A percentile compares a stretch with the other conserved stretches of the same genome.
Conservation (phyloP, 257 asterid genomes). For the Leonotis leonurus region DNA sequence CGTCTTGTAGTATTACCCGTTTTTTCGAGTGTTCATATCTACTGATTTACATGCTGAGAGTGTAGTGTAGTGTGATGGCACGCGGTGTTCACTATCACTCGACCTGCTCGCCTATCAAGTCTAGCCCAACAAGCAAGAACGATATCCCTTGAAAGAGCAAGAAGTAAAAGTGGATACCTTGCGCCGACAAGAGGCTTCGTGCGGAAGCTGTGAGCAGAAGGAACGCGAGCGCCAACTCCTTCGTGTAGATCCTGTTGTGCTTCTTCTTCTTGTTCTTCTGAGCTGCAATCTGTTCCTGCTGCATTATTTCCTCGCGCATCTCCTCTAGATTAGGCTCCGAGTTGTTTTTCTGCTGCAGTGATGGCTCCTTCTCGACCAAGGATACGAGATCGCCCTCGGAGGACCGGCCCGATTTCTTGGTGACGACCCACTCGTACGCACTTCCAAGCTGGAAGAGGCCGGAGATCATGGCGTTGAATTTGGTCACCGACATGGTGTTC, state of each 20-base stretch:
- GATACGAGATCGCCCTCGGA: slow-evolving; percentile 68
- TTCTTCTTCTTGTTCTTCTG: slow-evolving; percentile 34
- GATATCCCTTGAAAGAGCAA: slow-evolving; percentile 79
- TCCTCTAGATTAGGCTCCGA: slow-evolving; percentile 40
- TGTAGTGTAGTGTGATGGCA: not conserved
- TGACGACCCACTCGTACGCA: slow-evolving; percentile 88
- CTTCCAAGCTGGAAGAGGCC: slow-evolving; percentile 93
- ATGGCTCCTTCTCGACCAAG: slow-evolving; percentile 43
- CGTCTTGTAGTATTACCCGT: not conserved
- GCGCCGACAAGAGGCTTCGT: slow-evolving; percentile 74
- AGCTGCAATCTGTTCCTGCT: slow-evolving; percentile 28
- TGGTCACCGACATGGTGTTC: slow-evolving; percentile 94
- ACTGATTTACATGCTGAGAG: slow-evolving; percentile 9
- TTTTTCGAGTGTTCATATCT: slow-evolving; percentile 10
- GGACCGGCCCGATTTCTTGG: slow-evolving; percentile 80
- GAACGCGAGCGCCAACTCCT: slow-evolving; percentile 66
- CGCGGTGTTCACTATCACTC: slow-evolving; percentile 8
- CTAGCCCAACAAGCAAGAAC: slow-evolving; percentile 75
- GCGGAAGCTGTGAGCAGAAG: slow-evolving; percentile 73
- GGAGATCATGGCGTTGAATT: slow-evolving; percentile 88
- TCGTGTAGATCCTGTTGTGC: slow-evolving; percentile 66
- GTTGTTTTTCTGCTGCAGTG: slow-evolving; percentile 29
- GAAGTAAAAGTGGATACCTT: slow-evolving; percentile 87
- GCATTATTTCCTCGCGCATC: slow-evolving; percentile 34
- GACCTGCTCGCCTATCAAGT: slow-evolving; percentile 86